Evolutionary conservation across 345 rosid genomes (phyloP).

Genomic region (Theobroma cacao): DNA sequence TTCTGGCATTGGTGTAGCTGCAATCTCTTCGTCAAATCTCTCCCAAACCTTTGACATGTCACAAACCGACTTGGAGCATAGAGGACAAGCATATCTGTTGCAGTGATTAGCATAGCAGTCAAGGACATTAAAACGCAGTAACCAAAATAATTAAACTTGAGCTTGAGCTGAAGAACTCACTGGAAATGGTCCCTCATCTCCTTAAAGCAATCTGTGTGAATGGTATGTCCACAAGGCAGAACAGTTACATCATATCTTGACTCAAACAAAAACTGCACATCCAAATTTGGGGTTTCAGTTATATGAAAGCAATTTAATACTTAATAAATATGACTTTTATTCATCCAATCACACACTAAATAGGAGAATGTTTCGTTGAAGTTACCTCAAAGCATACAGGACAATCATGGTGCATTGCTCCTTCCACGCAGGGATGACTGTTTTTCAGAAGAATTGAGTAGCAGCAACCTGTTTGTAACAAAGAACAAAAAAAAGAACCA

Average conservation of each 20-base stretch:
- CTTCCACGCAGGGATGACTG: constrained; percentile 87
- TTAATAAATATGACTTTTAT: not conserved
- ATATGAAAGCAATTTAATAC: not conserved
- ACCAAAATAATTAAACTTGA: not conserved
- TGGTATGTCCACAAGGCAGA: constrained; percentile 89
- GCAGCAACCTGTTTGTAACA: constrained; percentile 68
- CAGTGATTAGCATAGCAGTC: not conserved
- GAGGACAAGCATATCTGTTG: constrained; percentile 78
- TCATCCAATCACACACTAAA: not conserved
- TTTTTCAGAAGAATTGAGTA: constrained; percentile 63
- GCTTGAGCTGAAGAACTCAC: constrained; percentile 34
- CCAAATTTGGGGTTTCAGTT: not conserved
- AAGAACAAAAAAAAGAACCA: not conserved
- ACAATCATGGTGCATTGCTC: constrained; percentile 98
- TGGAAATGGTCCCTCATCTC: constrained; percentile 81
- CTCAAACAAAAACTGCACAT: constrained; percentile 71
- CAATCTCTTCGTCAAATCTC: constrained; percentile 75
- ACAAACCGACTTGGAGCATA: constrained; percentile 86
- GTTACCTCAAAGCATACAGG: constrained; percentile 92
- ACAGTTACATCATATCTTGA: constrained; percentile 67
- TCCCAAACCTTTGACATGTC: constrained; percentile 96
- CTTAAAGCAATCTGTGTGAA: constrained; percentile 70
- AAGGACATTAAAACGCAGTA: not conserved
- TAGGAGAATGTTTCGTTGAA: not conserved
- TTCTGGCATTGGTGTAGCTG: constrained; percentile 85